Percentiles rank a stretch among this genome's conserved stretches.
phyloP scores from a whole-genome alignment of 306 rosid species.

The Vigna unguiculata region DNA sequence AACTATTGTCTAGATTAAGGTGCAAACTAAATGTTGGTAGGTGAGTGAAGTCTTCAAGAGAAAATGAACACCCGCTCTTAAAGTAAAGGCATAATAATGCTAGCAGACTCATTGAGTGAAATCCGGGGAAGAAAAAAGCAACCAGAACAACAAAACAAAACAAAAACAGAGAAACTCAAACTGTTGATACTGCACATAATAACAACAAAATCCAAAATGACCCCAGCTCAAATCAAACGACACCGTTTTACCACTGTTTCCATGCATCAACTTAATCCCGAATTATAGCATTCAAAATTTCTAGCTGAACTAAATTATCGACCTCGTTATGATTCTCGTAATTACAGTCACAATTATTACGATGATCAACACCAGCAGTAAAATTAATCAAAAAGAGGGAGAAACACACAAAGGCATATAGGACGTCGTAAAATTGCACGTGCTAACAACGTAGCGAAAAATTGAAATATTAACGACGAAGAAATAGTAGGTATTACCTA shows the following conservation, averaged over 20 bases:
- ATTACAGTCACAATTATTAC: background rate
- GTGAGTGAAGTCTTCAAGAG: background rate
- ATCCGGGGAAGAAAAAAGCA: background rate
- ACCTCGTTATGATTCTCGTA: background rate
- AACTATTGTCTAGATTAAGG: background rate
- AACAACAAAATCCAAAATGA: background rate
- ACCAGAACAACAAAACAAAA: background rate
- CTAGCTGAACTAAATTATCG: background rate
- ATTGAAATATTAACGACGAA: background rate
- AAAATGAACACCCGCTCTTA: background rate
- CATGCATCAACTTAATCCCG: slow-evolving; percentile 14
- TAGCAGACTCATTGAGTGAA: background rate
- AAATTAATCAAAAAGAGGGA: background rate
- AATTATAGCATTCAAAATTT: background rate
- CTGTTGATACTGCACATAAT: slow-evolving; percentile 14
- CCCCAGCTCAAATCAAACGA: background rate
- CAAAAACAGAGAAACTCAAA: slow-evolving; percentile 25
- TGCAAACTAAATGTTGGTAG: background rate
- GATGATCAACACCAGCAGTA: background rate
- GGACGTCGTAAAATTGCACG: background rate
- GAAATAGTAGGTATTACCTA: slow-evolving; percentile 40
- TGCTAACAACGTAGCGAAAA: background rate
- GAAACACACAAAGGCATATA: background rate
- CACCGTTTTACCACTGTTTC: background rate
- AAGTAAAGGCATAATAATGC: background rate